Evolutionary conservation across 495 filamentous ascomycete genomes (phyloP), one percentile per base, ranked within the genome.

Genomic region (Pyrenopolyporus hunteri): DNA sequence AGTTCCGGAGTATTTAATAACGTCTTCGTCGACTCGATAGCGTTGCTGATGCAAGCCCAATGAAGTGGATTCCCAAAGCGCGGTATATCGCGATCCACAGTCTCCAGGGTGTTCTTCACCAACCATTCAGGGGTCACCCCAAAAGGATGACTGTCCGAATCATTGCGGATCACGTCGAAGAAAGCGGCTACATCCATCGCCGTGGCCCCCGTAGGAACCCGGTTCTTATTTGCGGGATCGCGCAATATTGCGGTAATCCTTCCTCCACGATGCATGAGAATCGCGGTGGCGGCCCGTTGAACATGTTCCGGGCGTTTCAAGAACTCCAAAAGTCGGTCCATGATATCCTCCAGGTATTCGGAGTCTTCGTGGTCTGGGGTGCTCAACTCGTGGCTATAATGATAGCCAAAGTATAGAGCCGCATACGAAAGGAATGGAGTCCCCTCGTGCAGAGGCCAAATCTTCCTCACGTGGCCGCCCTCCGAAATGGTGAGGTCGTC

Each of bases 381-480:
- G 36, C 36, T 50, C 20, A 26, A 13, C 53, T 63, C 43, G 2
- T 57, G 19, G 14, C 39, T 46, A 14, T 47, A 63, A 46, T 74
- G 73, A 3, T 63, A 48, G n/a, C 72, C 73, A 51, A 74, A 76
- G 40, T 74, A 48, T 1, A 51, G 39, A n/a, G 68, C 70, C 17
- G 66, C 64, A 26, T 77, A 77, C 11, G 67, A 44, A 16, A 72
- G 60, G 14, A 77, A 57, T 0, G 67, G 57, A 7, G 66, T 64
- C 31, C 58, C 51, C n/a, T 70, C 36, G 7, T 56, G 33, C 1
- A 47, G 39, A 10, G 36, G 22, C 45, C 72, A 58, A 36, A 75
- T 68, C 2, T 70, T 64, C 5, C 54, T 28, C 11, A 62, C 46
- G 22, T 32, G 5, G 7, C 64, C 47, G 4, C 57, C 47, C 28